Evolutionary conservation across 768 basidiomycete genomes (phyloP).

Genomic region (Phylloporus scabripes): DNA sequence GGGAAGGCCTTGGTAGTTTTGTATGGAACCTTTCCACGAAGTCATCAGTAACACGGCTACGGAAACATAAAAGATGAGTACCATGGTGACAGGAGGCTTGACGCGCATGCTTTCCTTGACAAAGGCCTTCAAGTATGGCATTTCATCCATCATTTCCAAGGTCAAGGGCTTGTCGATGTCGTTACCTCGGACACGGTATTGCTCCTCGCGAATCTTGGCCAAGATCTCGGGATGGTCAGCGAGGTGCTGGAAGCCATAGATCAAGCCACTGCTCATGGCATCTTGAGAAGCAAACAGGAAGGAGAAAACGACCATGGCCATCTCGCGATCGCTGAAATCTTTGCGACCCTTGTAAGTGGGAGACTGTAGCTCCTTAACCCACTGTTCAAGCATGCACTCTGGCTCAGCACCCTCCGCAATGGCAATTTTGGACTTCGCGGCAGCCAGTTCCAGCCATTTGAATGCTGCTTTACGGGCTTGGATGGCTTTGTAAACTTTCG

Average conservation of each 20-base stretch:
- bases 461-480: conserved; percentile 85
- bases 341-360: conserved; percentile 65
- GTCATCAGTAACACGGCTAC: conserved; percentile 6
- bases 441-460: conserved; percentile 74
- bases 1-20: conserved; percentile 85
- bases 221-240: conserved; percentile 88
- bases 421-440: conserved; percentile 68
- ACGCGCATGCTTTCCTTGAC: conserved; percentile 91
- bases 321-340: conserved; percentile 91
- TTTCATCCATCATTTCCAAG: conserved; percentile 84
- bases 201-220: conserved; percentile 87
- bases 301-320: conserved; percentile 94
- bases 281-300: conserved; percentile 97
- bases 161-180: conserved; percentile 74
- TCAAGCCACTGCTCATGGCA: conserved; percentile 95
- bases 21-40: conserved; percentile 76
- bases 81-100: conserved; percentile 96
- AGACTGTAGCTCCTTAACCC: conserved; percentile 71
- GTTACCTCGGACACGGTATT: conserved; percentile 74
- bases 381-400: conserved; percentile 88
- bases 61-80: conserved; percentile 25
- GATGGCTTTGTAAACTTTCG: conserved; percentile 91
- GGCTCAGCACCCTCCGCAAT: conserved; percentile 79
- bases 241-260: conserved; percentile 94
- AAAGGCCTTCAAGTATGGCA: conserved; percentile 88